phyloP scores from a whole-genome alignment of 768 basidiomycete genomes.

The Pilatotrama ljubarskyi region DNA sequence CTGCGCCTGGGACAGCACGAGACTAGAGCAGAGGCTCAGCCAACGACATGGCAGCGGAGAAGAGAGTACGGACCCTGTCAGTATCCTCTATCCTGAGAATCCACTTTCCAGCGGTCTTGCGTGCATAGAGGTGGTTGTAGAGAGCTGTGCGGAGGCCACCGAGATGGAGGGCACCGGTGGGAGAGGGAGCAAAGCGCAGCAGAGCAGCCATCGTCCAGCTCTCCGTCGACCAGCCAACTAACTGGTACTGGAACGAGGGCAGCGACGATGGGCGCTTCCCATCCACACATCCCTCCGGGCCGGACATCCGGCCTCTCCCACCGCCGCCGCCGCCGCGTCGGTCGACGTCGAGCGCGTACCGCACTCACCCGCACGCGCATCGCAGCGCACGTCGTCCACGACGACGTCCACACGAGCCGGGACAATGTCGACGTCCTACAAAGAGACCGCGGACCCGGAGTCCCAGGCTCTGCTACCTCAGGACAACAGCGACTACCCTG shows the following conservation, averaged over 20 bases:
- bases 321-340: not conserved
- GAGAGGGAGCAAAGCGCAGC: constrained; percentile 94
- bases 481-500: not conserved
- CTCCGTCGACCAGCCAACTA: too few species aligned
- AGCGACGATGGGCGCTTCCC: too few species aligned
- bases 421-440: constrained; percentile 17
- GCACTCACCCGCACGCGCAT: too few species aligned
- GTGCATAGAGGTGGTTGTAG: constrained; percentile 87
- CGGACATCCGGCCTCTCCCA: too few species aligned
- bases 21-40: constrained; percentile 48
- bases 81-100: constrained; percentile 94
- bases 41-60: not conserved
- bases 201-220: constrained; percentile 32
- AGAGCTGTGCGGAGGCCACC: constrained; percentile 94
- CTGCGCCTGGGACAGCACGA: constrained; percentile 78
- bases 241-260: too few species aligned
- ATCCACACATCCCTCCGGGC: too few species aligned
- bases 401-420: not conserved
- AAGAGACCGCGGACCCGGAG: constrained; percentile 14
- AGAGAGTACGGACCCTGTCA: constrained; percentile 66
- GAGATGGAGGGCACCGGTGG: constrained; percentile 91
- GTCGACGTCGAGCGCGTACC: too few species aligned
- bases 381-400: not conserved
- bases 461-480: constrained; percentile 15
- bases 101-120: constrained; percentile 84